Percentiles rank a stretch among this genome's conserved stretches.
phyloP scores from a whole-genome alignment of 139 green algal species.

The Chlorella sp. region DNA sequence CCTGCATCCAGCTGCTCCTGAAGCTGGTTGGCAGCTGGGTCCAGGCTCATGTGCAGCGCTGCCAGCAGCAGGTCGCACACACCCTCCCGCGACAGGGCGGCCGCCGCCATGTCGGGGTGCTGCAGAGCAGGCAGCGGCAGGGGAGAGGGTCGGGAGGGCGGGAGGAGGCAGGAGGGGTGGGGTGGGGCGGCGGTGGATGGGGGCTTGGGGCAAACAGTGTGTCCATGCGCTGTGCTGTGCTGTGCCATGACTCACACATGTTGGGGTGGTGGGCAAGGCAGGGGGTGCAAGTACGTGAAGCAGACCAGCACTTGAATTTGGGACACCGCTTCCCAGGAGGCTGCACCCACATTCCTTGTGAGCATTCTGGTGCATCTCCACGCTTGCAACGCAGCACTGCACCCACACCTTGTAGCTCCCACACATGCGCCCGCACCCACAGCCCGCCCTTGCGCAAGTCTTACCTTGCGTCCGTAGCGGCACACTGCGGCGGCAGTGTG shows the following conservation, averaged over 20 bases:
- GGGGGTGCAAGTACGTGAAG: no score
- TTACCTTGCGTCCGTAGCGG: conserved; percentile 31
- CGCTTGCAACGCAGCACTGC: no score
- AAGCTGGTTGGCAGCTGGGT: conserved; percentile 19
- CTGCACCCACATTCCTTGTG: no score
- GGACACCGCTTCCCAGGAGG: no score
- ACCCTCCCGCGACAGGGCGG: not conserved
- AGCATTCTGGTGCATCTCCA: no score
- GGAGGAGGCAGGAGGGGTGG: not conserved
- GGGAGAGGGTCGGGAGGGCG: not conserved
- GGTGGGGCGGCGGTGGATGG: not conserved
- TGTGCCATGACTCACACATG: no score
- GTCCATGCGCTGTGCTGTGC: not conserved
- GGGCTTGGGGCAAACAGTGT: not conserved
- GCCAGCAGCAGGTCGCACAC: conserved; percentile 20
- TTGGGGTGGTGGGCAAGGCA: no score
- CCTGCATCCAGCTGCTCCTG: conserved; percentile 13
- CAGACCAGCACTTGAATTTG: no score
- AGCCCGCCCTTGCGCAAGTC: no score
- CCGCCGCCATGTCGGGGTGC: not conserved
- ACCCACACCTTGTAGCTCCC: no score
- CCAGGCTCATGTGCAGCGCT: conserved; percentile 16
- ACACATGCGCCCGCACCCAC: no score
- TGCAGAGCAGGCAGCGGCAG: not conserved
- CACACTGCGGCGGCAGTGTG: conserved; percentile 6